These are phyloP conservation scores for Amoebophrya sp. DNA, from an alignment of 169 alveolate species.

Conservation along the genomic window DNA sequence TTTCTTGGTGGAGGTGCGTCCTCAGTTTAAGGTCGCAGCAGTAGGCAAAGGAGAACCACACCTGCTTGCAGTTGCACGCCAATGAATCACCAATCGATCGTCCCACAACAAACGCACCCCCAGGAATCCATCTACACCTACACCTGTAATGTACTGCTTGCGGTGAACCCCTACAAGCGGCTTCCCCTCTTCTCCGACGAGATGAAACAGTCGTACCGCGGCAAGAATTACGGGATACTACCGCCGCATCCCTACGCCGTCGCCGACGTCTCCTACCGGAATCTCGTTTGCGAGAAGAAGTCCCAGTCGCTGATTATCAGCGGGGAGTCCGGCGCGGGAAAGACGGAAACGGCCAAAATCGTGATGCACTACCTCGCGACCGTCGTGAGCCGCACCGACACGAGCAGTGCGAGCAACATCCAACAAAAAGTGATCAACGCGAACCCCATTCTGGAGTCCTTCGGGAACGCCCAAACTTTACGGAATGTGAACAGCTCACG, in stretches of 20 bases:
- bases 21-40: not conserved
- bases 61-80: not conserved
- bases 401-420: constrained; percentile 17
- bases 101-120: constrained; percentile 7
- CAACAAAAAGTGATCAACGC: constrained; percentile 70
- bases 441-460: constrained; percentile 93
- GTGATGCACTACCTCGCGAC: constrained; percentile 34
- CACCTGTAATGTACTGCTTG: constrained; percentile 87
- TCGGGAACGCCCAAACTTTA: constrained; percentile 97
- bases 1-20: not conserved
- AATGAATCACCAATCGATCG: not conserved
- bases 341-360: constrained; percentile 92
- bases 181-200: constrained; percentile 28
- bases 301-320: constrained; percentile 81
- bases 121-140: constrained; percentile 68
- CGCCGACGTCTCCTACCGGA: constrained; percentile 28
- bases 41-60: not conserved
- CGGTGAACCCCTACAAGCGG: constrained; percentile 84
- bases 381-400: constrained; percentile 7
- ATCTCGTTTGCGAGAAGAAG: not conserved
- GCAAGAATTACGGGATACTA: constrained; percentile 22
- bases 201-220: not conserved
- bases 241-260: constrained; percentile 46
- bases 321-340: constrained; percentile 99
- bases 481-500: constrained; percentile 93